Base-by-base conservation (phyloP, 805 yeast genomes). In the Candida peoriensis region DNA sequence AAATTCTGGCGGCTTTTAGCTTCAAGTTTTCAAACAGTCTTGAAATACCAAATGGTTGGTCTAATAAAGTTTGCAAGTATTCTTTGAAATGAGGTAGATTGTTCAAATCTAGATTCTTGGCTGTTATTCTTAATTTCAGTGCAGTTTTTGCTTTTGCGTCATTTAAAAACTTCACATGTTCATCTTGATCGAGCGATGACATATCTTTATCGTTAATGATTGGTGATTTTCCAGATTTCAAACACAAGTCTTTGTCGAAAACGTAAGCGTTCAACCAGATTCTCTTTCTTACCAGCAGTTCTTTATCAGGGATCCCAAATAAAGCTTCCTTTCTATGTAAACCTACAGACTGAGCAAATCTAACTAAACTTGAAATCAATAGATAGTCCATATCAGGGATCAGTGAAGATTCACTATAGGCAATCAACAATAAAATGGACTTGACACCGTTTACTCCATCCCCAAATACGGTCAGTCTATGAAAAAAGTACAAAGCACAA, bases 311-410 rank as follows among this genome's bases (percentile, higher is more conserved):
- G 13, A 71, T 36, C 4, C 63, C 58, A 5, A 49, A 42, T 37
- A 64, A 64, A 4, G 66, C 44, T 24, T 72, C 78, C 7, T 48
- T 54, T 28, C 73, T 54, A 44, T 78, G 72, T 12, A 79, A 56
- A 0, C 81, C 82, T 46, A 74, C 42, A 20, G 72, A 76, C 27
- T 66, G 68, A 0, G 78, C 79, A 39, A 66, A 65, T 39, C 77
- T 58, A 6, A 71, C 57, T 3, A 76, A 72, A 4, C 67, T 60
- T 2, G 72, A 50, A 6, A 63, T 47, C 13, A 74, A 47, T 28
- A 61, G 53, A 32, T 58, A 61, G 3, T 68, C 62, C 12, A 66
- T 55, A 32, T 69, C 71, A 3, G 65, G 51, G 28, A 68, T 64
- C 30, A 48, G 36, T 19, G 54, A 52, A 11, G 50, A 47, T 28